These are phyloP conservation scores for Byssochlamys sp. DNA, from an alignment of 2,329 filamentous ascomycete genomes.

Conservation along the genomic window DNA sequence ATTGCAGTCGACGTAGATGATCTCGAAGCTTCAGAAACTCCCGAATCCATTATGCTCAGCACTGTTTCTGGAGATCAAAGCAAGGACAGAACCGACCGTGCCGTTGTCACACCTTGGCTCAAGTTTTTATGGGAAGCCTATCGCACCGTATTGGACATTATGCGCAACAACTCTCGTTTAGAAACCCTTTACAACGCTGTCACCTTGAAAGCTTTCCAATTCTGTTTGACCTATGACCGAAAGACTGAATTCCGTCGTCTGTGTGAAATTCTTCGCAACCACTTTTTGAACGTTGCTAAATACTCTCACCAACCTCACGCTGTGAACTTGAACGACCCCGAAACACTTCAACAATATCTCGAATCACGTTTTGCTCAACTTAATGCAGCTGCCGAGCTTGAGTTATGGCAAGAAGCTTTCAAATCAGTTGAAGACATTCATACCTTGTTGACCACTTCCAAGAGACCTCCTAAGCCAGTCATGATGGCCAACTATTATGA, in stretches of 20 bases:
- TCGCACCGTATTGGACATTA: slow-evolving; percentile 91
- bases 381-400: slow-evolving; percentile 93
- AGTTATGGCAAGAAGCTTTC: slow-evolving; percentile 99
- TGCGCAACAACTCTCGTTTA: slow-evolving; percentile 95
- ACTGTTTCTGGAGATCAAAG: slow-evolving; percentile 98
- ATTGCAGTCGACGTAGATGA: slow-evolving; percentile 79
- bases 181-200: slow-evolving; percentile 98
- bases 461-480: slow-evolving; percentile 92
- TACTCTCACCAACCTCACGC: slow-evolving; percentile 98
- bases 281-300: slow-evolving; percentile 97
- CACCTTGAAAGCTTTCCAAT: slow-evolving; percentile 94
- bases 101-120: slow-evolving; percentile 96
- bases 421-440: slow-evolving; percentile 98
- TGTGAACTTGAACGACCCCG: slow-evolving; percentile 95
- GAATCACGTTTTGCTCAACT: slow-evolving; percentile 98
- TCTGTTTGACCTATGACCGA: slow-evolving; percentile 93
- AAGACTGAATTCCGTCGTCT: slow-evolving; percentile 99
- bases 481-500: slow-evolving; percentile 99
- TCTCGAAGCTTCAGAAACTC: slow-evolving; percentile 91
- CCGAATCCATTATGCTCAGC: slow-evolving; percentile 92
- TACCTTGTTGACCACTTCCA: slow-evolving; percentile 91
- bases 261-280: slow-evolving; percentile 94
- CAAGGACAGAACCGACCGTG: slow-evolving; percentile 89
- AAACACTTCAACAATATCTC: slow-evolving; percentile 91
- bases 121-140: slow-evolving; percentile 99